These are phyloP conservation scores for Cyclocybe cylindracea DNA, from an alignment of 768 basidiomycete genomes.

Conservation along the genomic window DNA sequence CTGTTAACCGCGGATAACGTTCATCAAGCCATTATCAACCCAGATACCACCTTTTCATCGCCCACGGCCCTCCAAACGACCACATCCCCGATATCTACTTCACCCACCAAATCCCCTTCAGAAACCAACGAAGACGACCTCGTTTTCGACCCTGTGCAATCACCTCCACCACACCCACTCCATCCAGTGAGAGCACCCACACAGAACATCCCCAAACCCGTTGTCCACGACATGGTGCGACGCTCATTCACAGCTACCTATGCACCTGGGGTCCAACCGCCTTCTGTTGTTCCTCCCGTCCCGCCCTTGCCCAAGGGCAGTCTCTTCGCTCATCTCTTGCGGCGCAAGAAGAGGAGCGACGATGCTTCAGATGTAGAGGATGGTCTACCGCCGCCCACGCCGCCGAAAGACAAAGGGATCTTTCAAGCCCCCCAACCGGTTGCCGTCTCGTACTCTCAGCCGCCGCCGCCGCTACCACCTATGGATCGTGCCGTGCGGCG, in stretches of 20 bases:
- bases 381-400: conserved; percentile 39
- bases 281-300: conserved; percentile 14
- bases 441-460: conserved; percentile 16
- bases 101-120: conserved; percentile 1
- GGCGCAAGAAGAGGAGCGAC: conserved; percentile 39
- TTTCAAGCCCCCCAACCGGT: conserved; percentile 17
- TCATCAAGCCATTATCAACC: conserved; percentile 29
- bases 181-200: conserved; percentile 20
- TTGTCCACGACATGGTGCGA: conserved; percentile 24
- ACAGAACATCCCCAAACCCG: conserved; percentile 12
- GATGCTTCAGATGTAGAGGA: conserved; percentile 21
- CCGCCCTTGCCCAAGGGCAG: conserved; percentile 28
- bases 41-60: conserved; percentile 11
- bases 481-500: conserved; percentile 14
- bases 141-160: background rate
- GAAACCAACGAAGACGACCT: background rate
- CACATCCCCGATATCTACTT: conserved; percentile 3
- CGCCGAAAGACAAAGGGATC: conserved; percentile 43
- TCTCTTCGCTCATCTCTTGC: conserved; percentile 35
- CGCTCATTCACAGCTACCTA: conserved; percentile 35
- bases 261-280: conserved; percentile 21
- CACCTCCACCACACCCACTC: conserved; percentile 6
- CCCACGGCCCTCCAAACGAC: background rate
- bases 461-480: background rate
- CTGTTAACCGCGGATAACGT: conserved; percentile 43